Conservation (phyloP, 129 eudicot genomes). For the Flaveria brownii region DNA sequence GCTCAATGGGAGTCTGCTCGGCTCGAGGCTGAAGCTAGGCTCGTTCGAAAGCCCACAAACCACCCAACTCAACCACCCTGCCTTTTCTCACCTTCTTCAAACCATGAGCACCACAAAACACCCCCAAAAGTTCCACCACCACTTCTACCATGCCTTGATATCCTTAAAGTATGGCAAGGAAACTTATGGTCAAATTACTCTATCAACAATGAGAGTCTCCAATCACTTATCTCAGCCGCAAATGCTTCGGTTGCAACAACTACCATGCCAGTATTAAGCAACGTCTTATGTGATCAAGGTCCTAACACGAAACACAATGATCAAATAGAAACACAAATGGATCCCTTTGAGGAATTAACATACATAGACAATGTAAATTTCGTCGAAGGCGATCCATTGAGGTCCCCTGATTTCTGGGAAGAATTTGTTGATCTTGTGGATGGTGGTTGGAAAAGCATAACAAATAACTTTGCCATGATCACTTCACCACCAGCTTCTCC, state of each 20-base stretch:
- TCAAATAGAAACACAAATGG: slow-evolving; percentile 23
- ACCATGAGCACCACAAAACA: slow-evolving; percentile 18
- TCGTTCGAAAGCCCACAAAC: slow-evolving; percentile 53
- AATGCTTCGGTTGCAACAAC: slow-evolving; percentile 40
- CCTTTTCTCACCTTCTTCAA: slow-evolving; percentile 16
- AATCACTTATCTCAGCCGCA: slow-evolving; percentile 53
- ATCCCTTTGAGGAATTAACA: slow-evolving; percentile 21
- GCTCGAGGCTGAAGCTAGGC: slow-evolving; percentile 77
- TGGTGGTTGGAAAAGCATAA: slow-evolving; percentile 39
- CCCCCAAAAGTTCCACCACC: slow-evolving; percentile 22
- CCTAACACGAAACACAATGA: slow-evolving; percentile 23
- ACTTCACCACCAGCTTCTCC: slow-evolving; percentile 42
- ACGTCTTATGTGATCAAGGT: slow-evolving; percentile 28
- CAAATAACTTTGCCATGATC: slow-evolving; percentile 33
- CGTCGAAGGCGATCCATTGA: slow-evolving; percentile 29
- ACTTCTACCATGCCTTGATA: slow-evolving; percentile 56
- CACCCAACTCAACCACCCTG: slow-evolving; percentile 20
- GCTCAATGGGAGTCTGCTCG: slow-evolving; percentile 88
- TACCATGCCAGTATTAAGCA: neutral
- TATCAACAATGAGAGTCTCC: slow-evolving; percentile 42
- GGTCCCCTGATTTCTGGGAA: slow-evolving; percentile 46
- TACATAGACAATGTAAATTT: slow-evolving; percentile 23
- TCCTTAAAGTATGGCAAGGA: slow-evolving; percentile 65
- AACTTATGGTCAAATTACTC: slow-evolving; percentile 41
- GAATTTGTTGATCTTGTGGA: slow-evolving; percentile 44